Conservation (phyloP, 2,329 filamentous ascomycete genomes). For the Epichloe scottii region DNA sequence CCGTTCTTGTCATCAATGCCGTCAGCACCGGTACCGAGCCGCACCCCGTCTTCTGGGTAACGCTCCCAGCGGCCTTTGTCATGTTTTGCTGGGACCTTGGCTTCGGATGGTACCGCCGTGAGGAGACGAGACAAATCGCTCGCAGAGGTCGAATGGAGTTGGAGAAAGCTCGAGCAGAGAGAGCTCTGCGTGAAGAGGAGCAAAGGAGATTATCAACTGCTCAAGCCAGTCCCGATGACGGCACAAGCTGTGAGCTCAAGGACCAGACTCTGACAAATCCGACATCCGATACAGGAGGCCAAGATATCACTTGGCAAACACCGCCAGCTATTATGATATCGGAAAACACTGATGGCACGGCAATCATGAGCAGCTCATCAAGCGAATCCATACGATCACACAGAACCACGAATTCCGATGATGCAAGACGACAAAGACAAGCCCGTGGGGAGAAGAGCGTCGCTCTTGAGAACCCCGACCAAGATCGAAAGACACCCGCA, state of each 20-base stretch:
- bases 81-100: constrained; percentile 57
- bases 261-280: not conserved
- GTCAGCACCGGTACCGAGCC: constrained; percentile 35
- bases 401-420: not conserved
- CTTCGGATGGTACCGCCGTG: constrained; percentile 49
- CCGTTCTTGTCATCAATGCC: constrained; percentile 54
- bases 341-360: constrained; percentile 7
- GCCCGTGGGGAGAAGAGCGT: not conserved
- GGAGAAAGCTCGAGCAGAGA: constrained; percentile 9
- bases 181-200: constrained; percentile 6
- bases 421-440: not conserved
- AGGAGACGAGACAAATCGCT: constrained; percentile 52
- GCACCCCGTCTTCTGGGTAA: constrained; percentile 54
- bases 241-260: constrained; percentile 1
- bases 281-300: not conserved
- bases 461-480: not conserved
- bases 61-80: constrained; percentile 52
- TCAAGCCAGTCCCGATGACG: not conserved
- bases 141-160: constrained; percentile 32
- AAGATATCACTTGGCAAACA: not conserved
- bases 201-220: constrained; percentile 1
- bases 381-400: constrained; percentile 1
- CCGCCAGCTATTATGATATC: constrained; percentile 11
- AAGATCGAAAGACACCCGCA: not conserved
- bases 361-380: constrained; percentile 4